phyloP scores from a whole-genome alignment of 805 yeast genomes.

The Monosporozyma siamensis region DNA sequence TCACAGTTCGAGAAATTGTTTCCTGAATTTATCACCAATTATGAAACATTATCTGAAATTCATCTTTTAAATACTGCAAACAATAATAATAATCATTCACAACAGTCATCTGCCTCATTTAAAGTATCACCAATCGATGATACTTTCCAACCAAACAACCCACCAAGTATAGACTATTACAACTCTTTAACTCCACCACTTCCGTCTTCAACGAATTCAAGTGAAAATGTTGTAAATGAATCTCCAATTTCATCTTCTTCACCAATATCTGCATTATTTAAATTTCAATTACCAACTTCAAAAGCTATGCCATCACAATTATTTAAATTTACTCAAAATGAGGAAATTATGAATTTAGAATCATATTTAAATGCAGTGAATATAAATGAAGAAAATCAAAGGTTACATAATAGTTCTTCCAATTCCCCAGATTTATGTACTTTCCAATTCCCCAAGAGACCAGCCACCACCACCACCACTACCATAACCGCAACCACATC shows the following conservation, averaged over 20 bases:
- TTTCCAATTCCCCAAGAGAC: constrained; percentile 14
- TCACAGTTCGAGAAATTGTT: constrained; percentile 12
- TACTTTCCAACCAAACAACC: constrained; percentile 1
- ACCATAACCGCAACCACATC: background rate
- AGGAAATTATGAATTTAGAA: constrained; percentile 25
- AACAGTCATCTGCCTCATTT: background rate
- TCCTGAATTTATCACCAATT: constrained; percentile 10
- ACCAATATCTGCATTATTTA: constrained; percentile 26
- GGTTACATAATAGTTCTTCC: constrained; percentile 2
- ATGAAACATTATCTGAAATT: background rate
- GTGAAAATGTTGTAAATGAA: constrained; percentile 5
- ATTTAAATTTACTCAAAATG: constrained; percentile 25
- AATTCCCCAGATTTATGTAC: constrained; percentile 5
- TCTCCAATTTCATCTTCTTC: constrained; percentile 27
- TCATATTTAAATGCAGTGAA: constrained; percentile 27
- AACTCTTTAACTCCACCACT: constrained; percentile 3
- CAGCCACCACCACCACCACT: background rate
- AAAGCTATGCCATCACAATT: constrained; percentile 12
- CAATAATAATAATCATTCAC: background rate
- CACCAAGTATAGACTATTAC: background rate
- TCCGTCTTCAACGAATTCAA: background rate
- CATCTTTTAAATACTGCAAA: background rate
- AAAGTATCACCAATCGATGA: background rate
- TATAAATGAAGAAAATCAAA: constrained; percentile 20
- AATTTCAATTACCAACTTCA: constrained; percentile 24